These are phyloP conservation scores for Earliella scabrosa DNA, from an alignment of 1,284 basidiomycete genomes.

Conservation along the genomic window DNA sequence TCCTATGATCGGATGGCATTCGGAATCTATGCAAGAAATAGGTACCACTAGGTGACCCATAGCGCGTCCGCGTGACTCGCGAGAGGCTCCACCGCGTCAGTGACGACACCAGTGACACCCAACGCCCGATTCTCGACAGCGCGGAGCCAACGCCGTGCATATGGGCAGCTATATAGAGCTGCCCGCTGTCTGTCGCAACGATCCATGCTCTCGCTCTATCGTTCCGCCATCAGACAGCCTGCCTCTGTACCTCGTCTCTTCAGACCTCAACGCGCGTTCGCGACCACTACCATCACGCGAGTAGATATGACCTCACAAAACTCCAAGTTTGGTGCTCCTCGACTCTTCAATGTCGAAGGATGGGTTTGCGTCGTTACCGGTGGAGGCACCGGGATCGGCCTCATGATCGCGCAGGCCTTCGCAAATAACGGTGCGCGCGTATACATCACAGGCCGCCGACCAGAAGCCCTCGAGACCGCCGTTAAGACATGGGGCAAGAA, in stretches of 20 bases:
- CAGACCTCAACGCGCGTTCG: constrained; percentile 4
- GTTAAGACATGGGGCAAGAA: constrained; percentile 31
- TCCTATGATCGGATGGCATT: too few relatives aligned
- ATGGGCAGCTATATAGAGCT: background rate
- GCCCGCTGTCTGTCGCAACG: background rate
- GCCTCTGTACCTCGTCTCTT: constrained; percentile 1
- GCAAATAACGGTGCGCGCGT: constrained; percentile 47
- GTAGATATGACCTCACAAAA: constrained; percentile 24
- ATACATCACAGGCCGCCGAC: constrained; percentile 38
- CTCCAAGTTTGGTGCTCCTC: constrained; percentile 24
- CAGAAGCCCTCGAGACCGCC: constrained; percentile 31
- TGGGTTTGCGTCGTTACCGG: constrained; percentile 44
- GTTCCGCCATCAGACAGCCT: constrained; percentile 10
- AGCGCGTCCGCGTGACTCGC: too few relatives aligned
- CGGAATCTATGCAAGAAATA: too few relatives aligned
- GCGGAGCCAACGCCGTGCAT: background rate
- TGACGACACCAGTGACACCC: constrained; percentile 6
- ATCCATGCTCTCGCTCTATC: constrained; percentile 12
- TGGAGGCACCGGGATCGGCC: constrained; percentile 45
- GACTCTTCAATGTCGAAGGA: constrained; percentile 39
- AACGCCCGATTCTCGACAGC: too few relatives aligned
- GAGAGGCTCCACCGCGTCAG: too few relatives aligned
- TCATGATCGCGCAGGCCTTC: constrained; percentile 45
- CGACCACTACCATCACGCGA: constrained; percentile 1
- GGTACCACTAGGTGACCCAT: too few relatives aligned